A percentile compares a stretch with the other conserved stretches of the same genome.
Evolutionary conservation across 2,329 filamentous ascomycete species (phyloP).

Genomic region (Fusarium vanettenii): DNA sequence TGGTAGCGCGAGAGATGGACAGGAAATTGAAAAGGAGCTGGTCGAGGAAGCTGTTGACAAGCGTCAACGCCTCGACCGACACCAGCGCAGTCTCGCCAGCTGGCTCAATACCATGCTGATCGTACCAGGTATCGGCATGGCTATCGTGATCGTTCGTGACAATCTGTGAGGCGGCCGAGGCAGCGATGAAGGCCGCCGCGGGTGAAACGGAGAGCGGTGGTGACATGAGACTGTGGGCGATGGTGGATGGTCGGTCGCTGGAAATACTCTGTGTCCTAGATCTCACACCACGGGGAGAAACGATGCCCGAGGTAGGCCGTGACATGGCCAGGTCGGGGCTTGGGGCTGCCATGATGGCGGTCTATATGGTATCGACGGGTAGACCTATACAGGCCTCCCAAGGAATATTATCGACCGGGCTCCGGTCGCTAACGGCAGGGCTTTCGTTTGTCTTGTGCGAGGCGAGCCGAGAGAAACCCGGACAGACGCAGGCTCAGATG

Average conservation of each 20-base stretch:
- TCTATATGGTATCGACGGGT: constrained; percentile 38
- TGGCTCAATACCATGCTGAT: constrained; percentile 74
- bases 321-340: constrained; percentile 44
- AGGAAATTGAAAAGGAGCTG: constrained; percentile 93
- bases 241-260: constrained; percentile 75
- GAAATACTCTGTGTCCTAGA: constrained; percentile 74
- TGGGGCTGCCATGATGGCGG: constrained; percentile 43
- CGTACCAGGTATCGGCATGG: constrained; percentile 75
- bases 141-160: constrained; percentile 89
- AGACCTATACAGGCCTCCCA: constrained; percentile 39
- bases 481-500: constrained; percentile 27
- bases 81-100: constrained; percentile 78
- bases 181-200: constrained; percentile 86
- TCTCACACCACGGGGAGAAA: constrained; percentile 50
- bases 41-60: constrained; percentile 94
- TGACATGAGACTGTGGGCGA: constrained; percentile 68
- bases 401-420: constrained; percentile 22
- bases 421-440: constrained; percentile 24
- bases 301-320: constrained; percentile 49
- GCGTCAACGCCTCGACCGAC: constrained; percentile 75
- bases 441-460: constrained; percentile 34
- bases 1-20: constrained; percentile 81
- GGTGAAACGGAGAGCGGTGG: constrained; percentile 79
- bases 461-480: constrained; percentile 28
- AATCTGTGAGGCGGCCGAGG: constrained; percentile 89